These are phyloP conservation scores for Vararia minispora DNA, from an alignment of 768 basidiomycete species.

Conservation along the genomic window DNA sequence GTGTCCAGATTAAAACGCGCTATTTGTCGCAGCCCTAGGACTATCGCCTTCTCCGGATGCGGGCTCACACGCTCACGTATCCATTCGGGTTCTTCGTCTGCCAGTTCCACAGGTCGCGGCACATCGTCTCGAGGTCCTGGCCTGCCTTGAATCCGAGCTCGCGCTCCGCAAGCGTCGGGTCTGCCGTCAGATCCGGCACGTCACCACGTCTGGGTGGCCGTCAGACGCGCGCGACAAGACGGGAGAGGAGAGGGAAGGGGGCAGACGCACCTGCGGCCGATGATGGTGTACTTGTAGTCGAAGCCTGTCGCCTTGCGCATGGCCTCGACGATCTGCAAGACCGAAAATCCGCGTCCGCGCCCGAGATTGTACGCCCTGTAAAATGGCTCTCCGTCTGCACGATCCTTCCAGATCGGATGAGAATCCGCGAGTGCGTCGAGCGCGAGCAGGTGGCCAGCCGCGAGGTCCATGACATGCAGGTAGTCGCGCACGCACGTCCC, in stretches of 20 bases:
- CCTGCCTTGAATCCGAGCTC: conserved; percentile 89
- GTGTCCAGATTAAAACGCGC: too few relatives aligned
- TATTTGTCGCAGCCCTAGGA: too few relatives aligned
- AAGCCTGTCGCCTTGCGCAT: conserved; percentile 89
- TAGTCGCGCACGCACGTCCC: conserved; percentile 98
- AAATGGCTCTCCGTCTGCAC: conserved; percentile 39
- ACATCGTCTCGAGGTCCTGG: conserved; percentile 82
- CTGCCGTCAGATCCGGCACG: conserved; percentile 92
- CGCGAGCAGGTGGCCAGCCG: conserved; percentile 87
- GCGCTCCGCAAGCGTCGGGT: conserved; percentile 81
- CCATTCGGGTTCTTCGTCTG: conserved; percentile 86
- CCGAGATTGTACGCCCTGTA: conserved; percentile 98
- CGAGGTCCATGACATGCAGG: conserved; percentile 87
- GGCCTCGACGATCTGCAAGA: conserved; percentile 87
- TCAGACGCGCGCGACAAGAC: not conserved
- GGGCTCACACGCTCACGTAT: conserved; percentile 34
- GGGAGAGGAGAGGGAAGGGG: not conserved
- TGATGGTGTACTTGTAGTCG: conserved; percentile 80
- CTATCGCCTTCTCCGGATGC: too few relatives aligned
- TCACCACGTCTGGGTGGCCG: conserved; percentile 63
- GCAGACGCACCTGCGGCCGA: conserved; percentile 70
- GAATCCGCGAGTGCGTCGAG: conserved; percentile 66
- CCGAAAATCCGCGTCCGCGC: conserved; percentile 84
- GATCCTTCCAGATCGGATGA: conserved; percentile 49
- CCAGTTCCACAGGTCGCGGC: conserved; percentile 97